phyloP scores from a whole-genome alignment of 306 rosid genomes.

The Nissolia schottii region DNA sequence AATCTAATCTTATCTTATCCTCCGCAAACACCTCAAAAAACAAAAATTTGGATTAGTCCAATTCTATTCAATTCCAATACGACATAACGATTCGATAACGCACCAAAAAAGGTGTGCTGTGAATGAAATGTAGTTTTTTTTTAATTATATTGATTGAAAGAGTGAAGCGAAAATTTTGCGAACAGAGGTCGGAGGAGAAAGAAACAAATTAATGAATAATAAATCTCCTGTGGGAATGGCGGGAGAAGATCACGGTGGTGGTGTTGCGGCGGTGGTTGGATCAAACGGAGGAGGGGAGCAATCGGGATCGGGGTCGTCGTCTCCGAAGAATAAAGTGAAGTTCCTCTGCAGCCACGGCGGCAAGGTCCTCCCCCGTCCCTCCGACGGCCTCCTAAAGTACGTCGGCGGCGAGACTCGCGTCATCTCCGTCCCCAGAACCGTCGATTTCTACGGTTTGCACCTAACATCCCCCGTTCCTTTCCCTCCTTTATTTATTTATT shows the following conservation, averaged over 20 bases:
- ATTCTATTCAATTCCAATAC: neutral
- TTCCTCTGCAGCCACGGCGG: constrained; percentile 87
- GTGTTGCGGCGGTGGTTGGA: neutral
- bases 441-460: constrained; percentile 65
- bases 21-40: neutral
- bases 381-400: constrained; percentile 69
- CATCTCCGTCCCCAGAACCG: constrained; percentile 46
- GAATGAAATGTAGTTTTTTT: no score
- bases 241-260: constrained; percentile 16
- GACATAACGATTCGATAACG: neutral
- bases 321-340: constrained; percentile 56
- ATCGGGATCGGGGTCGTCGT: neutral
- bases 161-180: neutral
- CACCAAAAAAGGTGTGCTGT: no score
- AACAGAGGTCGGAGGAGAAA: no score
- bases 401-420: constrained; percentile 93
- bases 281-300: neutral
- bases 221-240: constrained; percentile 18
- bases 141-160: no score
- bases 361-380: constrained; percentile 65
- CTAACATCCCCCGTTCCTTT: no score
- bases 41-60: no score
- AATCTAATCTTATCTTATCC: neutral
- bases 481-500: no score
- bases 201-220: no score